A percentile compares a stretch with the other conserved stretches of the same genome.
Conservation (phyloP, 2,329 filamentous ascomycete species). For the Paraconiothyrium sp. region DNA sequence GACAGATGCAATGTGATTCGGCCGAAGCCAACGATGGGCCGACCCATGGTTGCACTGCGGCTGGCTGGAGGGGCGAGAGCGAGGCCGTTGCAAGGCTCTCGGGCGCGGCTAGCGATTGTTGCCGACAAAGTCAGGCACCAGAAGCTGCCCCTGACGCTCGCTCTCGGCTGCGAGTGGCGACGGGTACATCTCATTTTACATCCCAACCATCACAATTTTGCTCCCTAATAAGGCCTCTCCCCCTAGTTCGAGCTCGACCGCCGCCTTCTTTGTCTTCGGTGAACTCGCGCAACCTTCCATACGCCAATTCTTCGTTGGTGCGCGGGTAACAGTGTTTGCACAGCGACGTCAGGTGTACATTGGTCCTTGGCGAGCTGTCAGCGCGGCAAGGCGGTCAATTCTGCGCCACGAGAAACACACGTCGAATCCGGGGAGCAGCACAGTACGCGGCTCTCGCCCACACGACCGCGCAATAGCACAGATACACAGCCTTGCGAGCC, state of each 20-base stretch:
- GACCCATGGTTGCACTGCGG: slow-evolving; percentile 6
- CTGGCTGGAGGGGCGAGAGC: background rate
- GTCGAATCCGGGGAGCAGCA: slow-evolving; percentile 14
- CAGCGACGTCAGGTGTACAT: slow-evolving; percentile 15
- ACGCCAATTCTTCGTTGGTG: slow-evolving; percentile 2
- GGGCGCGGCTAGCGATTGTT: slow-evolving; percentile 2
- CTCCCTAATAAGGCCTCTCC: slow-evolving; percentile 21
- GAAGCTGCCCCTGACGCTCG: slow-evolving; percentile 17
- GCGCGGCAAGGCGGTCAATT: background rate
- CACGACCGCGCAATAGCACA: background rate
- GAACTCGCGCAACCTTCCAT: slow-evolving; percentile 10
- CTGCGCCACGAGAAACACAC: slow-evolving; percentile 23
- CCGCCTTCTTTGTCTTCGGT: slow-evolving; percentile 6
- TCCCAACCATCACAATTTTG: slow-evolving; percentile 31
- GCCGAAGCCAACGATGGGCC: background rate
- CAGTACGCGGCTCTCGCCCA: background rate
- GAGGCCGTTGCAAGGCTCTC: slow-evolving; percentile 7
- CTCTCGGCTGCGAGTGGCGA: slow-evolving; percentile 18
- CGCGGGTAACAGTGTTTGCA: slow-evolving; percentile 1
- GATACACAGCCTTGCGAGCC: background rate
- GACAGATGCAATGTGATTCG: background rate
- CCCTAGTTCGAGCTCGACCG: slow-evolving; percentile 13
- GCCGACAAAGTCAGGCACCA: slow-evolving; percentile 14
- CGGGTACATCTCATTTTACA: slow-evolving; percentile 35
- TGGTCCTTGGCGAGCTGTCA: slow-evolving; percentile 18